phyloP scores from a whole-genome alignment of 352 stramenopile species.

The Pythium sukuiense region DNA sequence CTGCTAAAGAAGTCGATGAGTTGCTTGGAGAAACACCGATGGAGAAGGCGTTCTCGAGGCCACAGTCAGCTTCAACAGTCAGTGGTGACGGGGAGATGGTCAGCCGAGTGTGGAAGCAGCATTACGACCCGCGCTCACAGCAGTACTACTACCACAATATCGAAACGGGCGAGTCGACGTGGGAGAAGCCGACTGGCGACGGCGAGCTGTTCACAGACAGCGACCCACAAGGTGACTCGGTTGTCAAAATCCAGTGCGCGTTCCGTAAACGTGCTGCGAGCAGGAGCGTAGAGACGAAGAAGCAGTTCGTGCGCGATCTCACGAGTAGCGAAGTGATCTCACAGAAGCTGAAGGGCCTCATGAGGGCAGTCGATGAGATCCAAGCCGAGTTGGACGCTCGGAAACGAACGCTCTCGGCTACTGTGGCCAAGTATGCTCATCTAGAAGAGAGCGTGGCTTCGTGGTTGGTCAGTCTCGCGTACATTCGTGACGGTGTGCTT shows the following conservation, averaged over 20 bases:
- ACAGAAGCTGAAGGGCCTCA: slow-evolving; percentile 41
- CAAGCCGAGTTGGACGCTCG: slow-evolving; percentile 39
- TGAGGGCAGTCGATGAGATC: slow-evolving; percentile 44
- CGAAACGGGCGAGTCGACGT: slow-evolving; percentile 32
- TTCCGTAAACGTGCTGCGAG: slow-evolving; percentile 40
- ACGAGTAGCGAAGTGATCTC: slow-evolving; percentile 34
- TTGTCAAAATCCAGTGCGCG: slow-evolving; percentile 58
- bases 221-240: slow-evolving; percentile 35
- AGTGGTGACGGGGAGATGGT: not conserved
- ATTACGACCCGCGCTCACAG: slow-evolving; percentile 44
- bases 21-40: not conserved
- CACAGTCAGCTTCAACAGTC: not conserved
- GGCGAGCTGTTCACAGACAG: slow-evolving; percentile 20
- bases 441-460: slow-evolving; percentile 31
- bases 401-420: not conserved
- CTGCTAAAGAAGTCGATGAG: too few relatives aligned
- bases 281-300: slow-evolving; percentile 31
- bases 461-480: slow-evolving; percentile 33
- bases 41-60: not conserved
- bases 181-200: slow-evolving; percentile 32
- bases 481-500: slow-evolving; percentile 37
- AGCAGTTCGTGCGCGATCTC: slow-evolving; percentile 31
- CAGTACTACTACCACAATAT: slow-evolving; percentile 37
- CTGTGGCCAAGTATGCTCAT: slow-evolving; percentile 7
- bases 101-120: slow-evolving; percentile 33